Conservation (phyloP, 2,329 filamentous ascomycete species). For the Blumeria graminis region DNA sequence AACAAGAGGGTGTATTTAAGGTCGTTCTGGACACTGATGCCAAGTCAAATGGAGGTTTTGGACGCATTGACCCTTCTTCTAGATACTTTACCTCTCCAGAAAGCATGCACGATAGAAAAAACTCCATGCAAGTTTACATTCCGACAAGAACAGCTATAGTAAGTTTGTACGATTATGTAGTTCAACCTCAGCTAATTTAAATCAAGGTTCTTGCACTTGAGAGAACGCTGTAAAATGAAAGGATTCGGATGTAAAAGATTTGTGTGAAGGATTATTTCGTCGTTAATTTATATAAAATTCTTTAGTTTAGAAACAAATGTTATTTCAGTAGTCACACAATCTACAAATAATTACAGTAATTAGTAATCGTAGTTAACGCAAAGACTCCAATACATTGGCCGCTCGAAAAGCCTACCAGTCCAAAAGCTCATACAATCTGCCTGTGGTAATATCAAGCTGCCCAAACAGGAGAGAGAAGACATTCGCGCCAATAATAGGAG, state of each 20-base stretch:
- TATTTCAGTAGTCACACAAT: too few relatives aligned
- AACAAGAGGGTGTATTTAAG: constrained; percentile 62
- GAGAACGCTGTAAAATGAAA: constrained; percentile 12
- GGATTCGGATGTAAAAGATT: background rate
- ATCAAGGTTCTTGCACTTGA: constrained; percentile 17
- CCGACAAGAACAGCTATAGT: constrained; percentile 67
- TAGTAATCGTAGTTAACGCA: too few relatives aligned
- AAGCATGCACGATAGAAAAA: constrained; percentile 71
- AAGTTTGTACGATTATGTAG: constrained; percentile 15
- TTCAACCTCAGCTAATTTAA: constrained; percentile 3
- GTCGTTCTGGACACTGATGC: constrained; percentile 67
- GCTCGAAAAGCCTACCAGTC: too few relatives aligned
- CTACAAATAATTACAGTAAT: too few relatives aligned
- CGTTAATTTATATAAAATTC: too few relatives aligned
- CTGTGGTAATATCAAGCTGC: too few relatives aligned
- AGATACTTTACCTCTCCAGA: constrained; percentile 82
- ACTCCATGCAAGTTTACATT: constrained; percentile 82
- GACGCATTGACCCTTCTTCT: constrained; percentile 52
- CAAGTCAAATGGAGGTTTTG: constrained; percentile 54
- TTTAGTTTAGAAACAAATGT: too few relatives aligned
- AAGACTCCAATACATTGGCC: too few relatives aligned
- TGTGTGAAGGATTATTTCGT: too few relatives aligned
- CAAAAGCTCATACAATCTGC: too few relatives aligned
- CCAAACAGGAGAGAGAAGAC: too few relatives aligned
- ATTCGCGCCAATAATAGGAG: too few relatives aligned